Evolutionary conservation across 345 rosid species (phyloP).

Genomic region (Noccaea bulbosa): DNA sequence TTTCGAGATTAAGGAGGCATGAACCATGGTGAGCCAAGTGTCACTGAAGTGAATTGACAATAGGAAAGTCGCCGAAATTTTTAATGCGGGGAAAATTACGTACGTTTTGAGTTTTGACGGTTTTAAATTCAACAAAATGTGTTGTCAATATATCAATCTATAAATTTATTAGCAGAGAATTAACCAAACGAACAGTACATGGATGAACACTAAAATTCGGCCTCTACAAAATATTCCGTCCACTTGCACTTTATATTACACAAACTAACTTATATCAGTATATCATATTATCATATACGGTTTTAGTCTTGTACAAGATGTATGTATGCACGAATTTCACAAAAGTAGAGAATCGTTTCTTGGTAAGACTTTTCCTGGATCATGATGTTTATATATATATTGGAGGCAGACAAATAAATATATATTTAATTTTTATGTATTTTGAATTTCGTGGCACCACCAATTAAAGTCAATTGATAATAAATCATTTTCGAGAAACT

Average conservation of each 20-base stretch:
- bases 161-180: slow-evolving; percentile 9
- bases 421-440: not conserved
- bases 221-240: not conserved
- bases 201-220: not conserved
- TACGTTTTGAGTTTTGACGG: slow-evolving; percentile 24
- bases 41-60: slow-evolving; percentile 5
- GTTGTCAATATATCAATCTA: not conserved
- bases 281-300: no score
- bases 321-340: not conserved
- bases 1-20: slow-evolving; percentile 14
- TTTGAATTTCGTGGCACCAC: not conserved
- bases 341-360: not conserved
- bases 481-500: slow-evolving; percentile 13
- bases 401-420: not conserved
- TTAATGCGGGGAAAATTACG: slow-evolving; percentile 1
- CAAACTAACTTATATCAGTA: no score
- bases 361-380: slow-evolving; percentile 31
- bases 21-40: slow-evolving; percentile 36
- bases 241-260: not conserved
- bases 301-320: not conserved
- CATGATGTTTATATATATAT: not conserved
- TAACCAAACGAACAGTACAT: not conserved
- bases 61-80: slow-evolving; percentile 24
- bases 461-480: slow-evolving; percentile 29
- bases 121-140: slow-evolving; percentile 15